Percentiles rank a stretch among this genome's conserved stretches.
These are phyloP conservation scores for Alnus rubra DNA, from an alignment of 306 rosid genomes.

Conservation along the genomic window DNA sequence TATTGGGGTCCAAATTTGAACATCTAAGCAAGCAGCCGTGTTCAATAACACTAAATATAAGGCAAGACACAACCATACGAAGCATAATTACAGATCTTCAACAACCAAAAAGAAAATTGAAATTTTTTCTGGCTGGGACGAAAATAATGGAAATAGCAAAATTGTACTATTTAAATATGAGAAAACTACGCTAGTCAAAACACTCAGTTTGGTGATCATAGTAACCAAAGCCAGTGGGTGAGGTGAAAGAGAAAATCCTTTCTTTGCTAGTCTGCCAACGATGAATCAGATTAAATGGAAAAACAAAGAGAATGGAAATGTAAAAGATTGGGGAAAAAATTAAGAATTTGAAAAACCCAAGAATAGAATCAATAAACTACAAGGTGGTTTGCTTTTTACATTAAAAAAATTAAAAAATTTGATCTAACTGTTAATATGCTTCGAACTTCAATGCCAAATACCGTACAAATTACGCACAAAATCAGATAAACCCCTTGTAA, in stretches of 20 bases:
- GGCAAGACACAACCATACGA: too few relatives aligned
- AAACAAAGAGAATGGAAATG: not conserved
- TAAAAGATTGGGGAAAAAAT: not conserved
- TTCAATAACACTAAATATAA: not conserved
- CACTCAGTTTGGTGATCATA: too few relatives aligned
- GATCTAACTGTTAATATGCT: not conserved
- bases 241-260: too few relatives aligned
- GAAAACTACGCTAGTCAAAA: too few relatives aligned
- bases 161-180: too few relatives aligned
- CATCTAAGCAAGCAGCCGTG: not conserved
- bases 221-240: too few relatives aligned
- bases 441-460: not conserved
- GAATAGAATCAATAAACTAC: not conserved
- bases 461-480: not conserved
- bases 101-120: not conserved
- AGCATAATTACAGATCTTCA: not conserved
- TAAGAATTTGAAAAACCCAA: conserved; percentile 11
- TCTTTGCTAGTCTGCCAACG: too few relatives aligned
- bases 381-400: not conserved
- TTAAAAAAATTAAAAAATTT: not conserved
- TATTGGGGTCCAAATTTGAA: not conserved
- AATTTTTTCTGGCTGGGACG: too few relatives aligned
- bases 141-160: conserved; percentile 3
- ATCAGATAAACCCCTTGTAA: not conserved
- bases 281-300: not conserved